Conservation (phyloP, 805 yeast genomes). For the Kazachstania martiniae region DNA sequence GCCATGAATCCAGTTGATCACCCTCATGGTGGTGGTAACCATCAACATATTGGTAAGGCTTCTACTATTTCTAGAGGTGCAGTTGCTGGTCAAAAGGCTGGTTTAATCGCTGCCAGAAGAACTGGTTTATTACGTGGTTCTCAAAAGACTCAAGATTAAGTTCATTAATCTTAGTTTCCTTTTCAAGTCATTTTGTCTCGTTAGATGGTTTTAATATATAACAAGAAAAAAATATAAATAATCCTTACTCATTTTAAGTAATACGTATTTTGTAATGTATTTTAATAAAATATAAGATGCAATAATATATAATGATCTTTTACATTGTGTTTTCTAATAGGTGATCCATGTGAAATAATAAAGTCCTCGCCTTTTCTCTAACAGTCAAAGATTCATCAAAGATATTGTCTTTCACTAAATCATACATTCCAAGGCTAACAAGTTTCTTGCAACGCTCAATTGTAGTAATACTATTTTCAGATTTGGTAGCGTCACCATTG, state of each 20-base stretch:
- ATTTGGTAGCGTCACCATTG: conserved; percentile 4
- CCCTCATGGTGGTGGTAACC: conserved; percentile 99
- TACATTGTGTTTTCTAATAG: conserved; percentile 8
- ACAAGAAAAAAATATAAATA: conserved; percentile 8
- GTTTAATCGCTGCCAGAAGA: conserved; percentile 99
- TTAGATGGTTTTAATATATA: conserved; percentile 9
- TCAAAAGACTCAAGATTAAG: conserved; percentile 76
- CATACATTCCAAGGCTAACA: conserved; percentile 19
- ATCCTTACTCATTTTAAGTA: no score
- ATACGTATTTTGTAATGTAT: no score
- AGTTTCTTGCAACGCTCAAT: conserved; percentile 22
- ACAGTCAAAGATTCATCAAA: conserved; percentile 20
- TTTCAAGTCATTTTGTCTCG: conserved; percentile 7
- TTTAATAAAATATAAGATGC: not conserved
- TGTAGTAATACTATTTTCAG: conserved; percentile 13
- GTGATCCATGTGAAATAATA: conserved; percentile 25
- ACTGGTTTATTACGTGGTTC: conserved; percentile 99
- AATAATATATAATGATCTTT: not conserved
- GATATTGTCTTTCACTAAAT: conserved; percentile 19
- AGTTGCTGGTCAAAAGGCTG: conserved; percentile 99
- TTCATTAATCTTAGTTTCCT: conserved; percentile 11
- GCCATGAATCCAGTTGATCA: conserved; percentile 99
- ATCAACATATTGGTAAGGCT: conserved; percentile 99
- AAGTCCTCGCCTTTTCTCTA: conserved; percentile 24
- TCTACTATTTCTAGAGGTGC: conserved; percentile 99